Conservation (phyloP, 2,329 filamentous ascomycete genomes). For the Botryotinia narcissicola region DNA sequence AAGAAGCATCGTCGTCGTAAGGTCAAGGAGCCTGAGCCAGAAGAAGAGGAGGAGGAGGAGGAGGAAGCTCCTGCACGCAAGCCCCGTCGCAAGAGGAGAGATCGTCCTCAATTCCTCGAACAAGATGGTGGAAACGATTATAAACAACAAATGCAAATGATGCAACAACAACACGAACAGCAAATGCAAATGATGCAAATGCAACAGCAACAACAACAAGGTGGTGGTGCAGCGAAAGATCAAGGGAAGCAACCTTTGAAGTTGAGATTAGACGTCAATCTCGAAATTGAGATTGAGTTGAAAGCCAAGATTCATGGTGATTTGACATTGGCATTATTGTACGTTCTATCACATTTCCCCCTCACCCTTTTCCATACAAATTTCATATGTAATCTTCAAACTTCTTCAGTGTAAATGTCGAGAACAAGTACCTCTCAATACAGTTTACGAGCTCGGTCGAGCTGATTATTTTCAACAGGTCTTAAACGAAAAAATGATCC, state of each 20-base stretch:
- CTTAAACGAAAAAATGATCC: neutral
- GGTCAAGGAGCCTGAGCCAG: slow-evolving; percentile 17
- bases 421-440: slow-evolving; percentile 16
- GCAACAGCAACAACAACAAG: slow-evolving; percentile 15
- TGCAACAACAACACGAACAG: slow-evolving; percentile 19
- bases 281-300: slow-evolving; percentile 76
- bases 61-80: slow-evolving; percentile 14
- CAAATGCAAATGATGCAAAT: slow-evolving; percentile 22
- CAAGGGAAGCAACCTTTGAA: slow-evolving; percentile 58
- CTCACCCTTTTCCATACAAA: no score
- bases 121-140: slow-evolving; percentile 8
- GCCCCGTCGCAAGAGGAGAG: slow-evolving; percentile 18
- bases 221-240: slow-evolving; percentile 20
- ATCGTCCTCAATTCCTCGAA: slow-evolving; percentile 21
- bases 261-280: slow-evolving; percentile 69
- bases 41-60: slow-evolving; percentile 12
- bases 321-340: slow-evolving; percentile 57
- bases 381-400: neutral
- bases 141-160: slow-evolving; percentile 19
- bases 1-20: slow-evolving; percentile 16
- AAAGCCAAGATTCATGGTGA: slow-evolving; percentile 82
- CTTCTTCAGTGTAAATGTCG: neutral
- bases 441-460: slow-evolving; percentile 12
- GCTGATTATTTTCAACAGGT: slow-evolving; percentile 19
- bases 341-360: slow-evolving; percentile 17